Conservation (phyloP, 768 basidiomycete genomes). For the Lactifluus volemus region DNA sequence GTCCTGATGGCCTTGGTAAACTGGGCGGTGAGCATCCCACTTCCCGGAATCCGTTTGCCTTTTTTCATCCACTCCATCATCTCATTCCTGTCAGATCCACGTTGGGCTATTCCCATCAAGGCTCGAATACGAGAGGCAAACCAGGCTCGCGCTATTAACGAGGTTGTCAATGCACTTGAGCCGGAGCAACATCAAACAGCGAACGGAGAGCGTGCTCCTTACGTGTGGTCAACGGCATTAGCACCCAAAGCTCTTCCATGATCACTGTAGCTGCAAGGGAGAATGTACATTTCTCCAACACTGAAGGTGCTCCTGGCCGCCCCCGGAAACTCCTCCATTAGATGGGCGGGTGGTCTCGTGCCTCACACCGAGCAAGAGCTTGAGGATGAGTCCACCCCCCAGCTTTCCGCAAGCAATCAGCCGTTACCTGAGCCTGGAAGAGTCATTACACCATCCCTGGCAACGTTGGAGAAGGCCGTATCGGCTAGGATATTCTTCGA, state of each 20-base stretch:
- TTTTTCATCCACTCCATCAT: constrained; percentile 17
- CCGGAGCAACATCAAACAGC: constrained; percentile 39
- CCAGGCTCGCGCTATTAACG: constrained; percentile 65
- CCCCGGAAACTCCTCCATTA: constrained; percentile 53
- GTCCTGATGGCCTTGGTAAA: constrained; percentile 82
- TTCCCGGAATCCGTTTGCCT: constrained; percentile 9
- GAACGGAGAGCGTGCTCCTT: constrained; percentile 43
- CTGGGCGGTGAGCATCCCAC: constrained; percentile 55
- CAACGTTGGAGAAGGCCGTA: constrained; percentile 89
- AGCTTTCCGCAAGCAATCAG: constrained; percentile 23
- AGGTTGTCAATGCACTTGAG: constrained; percentile 64
- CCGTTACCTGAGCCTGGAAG: constrained; percentile 35
- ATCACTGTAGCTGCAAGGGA: constrained; percentile 70
- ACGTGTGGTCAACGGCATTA: constrained; percentile 74
- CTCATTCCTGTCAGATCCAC: constrained; percentile 51
- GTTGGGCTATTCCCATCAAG: constrained; percentile 86
- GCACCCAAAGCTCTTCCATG: constrained; percentile 58
- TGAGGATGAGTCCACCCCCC: constrained; percentile 36
- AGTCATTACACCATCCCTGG: constrained; percentile 75
- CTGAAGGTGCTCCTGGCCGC: constrained; percentile 45
- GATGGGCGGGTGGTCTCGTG: constrained; percentile 51
- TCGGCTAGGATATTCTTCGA: constrained; percentile 92
- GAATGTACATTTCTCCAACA: constrained; percentile 41
- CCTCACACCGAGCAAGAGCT: constrained; percentile 62
- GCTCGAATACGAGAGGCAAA: constrained; percentile 56